Percentiles rank a stretch among this genome's conserved stretches.
These are phyloP conservation scores for Sphaerulina musiva DNA, from an alignment of 2,329 filamentous ascomycete genomes.

Conservation along the genomic window DNA sequence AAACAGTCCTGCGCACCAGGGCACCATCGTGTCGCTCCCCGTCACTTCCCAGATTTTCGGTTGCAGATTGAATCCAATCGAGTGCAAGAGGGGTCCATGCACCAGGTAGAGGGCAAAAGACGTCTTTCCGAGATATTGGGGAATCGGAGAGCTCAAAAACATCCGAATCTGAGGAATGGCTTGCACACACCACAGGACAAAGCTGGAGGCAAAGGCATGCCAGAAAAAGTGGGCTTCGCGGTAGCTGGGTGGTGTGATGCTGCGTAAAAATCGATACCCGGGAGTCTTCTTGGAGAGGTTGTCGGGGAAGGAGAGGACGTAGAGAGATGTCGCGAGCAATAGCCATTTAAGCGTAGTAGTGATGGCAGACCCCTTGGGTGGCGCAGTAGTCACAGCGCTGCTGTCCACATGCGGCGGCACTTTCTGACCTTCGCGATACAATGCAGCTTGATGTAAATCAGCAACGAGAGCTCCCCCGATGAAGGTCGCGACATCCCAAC, in stretches of 20 bases:
- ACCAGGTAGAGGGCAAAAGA: slow-evolving; percentile 17
- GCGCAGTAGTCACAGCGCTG: not conserved
- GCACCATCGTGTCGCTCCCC: slow-evolving; percentile 1
- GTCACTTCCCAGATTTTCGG: slow-evolving; percentile 7
- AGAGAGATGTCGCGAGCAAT: slow-evolving; percentile 5
- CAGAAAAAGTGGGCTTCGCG: slow-evolving; percentile 7
- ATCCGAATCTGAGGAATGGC: not conserved
- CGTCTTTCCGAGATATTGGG: slow-evolving; percentile 17
- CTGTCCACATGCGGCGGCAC: not conserved
- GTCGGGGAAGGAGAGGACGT: slow-evolving; percentile 15
- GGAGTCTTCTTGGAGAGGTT: slow-evolving; percentile 10
- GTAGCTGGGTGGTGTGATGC: slow-evolving; percentile 2
- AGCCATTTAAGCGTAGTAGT: slow-evolving; percentile 2
- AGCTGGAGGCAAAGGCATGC: slow-evolving; percentile 7
- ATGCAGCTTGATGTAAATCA: slow-evolving; percentile 6
- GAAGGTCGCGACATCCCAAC: slow-evolving; percentile 17
- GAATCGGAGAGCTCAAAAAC: slow-evolving; percentile 5
- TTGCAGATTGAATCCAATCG: slow-evolving; percentile 13
- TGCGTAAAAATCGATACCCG: slow-evolving; percentile 1
- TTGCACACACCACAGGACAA: slow-evolving; percentile 10
- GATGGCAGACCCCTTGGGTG: not conserved
- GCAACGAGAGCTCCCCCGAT: slow-evolving; percentile 16
- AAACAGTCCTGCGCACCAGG: slow-evolving; percentile 5
- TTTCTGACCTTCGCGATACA: not conserved
- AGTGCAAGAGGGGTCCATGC: slow-evolving; percentile 16